Evolutionary conservation across 345 rosid species (phyloP), one percentile per base, ranked within the genome.

Genomic region (Microthlaspi erraticum): DNA sequence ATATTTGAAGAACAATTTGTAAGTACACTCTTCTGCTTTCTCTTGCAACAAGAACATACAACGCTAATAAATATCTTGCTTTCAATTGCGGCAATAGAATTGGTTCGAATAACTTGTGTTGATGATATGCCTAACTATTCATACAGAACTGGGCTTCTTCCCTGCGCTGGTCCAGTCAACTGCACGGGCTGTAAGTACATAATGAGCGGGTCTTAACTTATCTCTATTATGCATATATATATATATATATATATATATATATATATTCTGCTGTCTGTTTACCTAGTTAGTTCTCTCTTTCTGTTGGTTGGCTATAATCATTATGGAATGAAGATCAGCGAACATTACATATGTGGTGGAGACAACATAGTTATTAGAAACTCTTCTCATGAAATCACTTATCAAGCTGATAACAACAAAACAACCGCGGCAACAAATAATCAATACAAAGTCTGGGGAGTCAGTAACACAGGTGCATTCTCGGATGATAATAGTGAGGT

Each of bases 391-490:
- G 18, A 38, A 60, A 18, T 29, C 50, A 70, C 51, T 42, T 56
- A 56, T 51, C 5, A 55, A 67, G 73, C 73, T 70, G 71, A 66
- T 44, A 26, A 53, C 46, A 45, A 2, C 6, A 2, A 19, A 12
- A 9, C 17, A 32, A 6, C 6, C 0, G 60, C 49, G 2, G 44
- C 75, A 26, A 8, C 60, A 26, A 60, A 71, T 50, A 42, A 26
- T 1, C 20, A 39, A 1, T 50, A 10, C 5, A 0, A 19, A 50
- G 23, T 43, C 20, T 71, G 75, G 68, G 75, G 75, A 71, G 32
- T 67, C 12, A 67, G 72, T 9, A 67, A 60, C 53, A 74, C 78
- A 0, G 74, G 74, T 19, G 68, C 43, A 62, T 74, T 74, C 41
- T 10, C n/a, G 0, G 53, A 51, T 33, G 42, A 59, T 42, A 0